These are phyloP conservation scores for Falciphora oryzae DNA, from an alignment of 2,329 filamentous ascomycete genomes.

Conservation along the genomic window DNA sequence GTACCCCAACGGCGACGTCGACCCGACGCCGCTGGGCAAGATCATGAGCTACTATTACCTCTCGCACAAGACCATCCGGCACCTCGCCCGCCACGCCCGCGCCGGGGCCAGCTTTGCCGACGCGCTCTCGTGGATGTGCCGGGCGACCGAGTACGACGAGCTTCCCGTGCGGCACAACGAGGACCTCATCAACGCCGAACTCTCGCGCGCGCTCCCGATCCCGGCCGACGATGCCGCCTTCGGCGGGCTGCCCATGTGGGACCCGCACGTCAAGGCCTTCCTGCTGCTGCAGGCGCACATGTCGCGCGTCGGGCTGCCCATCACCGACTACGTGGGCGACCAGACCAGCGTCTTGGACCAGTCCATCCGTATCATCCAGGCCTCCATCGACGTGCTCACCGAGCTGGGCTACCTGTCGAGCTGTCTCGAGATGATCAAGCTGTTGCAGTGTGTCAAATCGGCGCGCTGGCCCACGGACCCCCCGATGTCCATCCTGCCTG, in stretches of 20 bases:
- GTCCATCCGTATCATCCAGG: slow-evolving; percentile 93
- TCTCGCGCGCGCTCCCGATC: slow-evolving; percentile 73
- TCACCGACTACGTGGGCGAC: slow-evolving; percentile 95
- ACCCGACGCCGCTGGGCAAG: slow-evolving; percentile 86
- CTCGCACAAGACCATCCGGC: slow-evolving; percentile 88
- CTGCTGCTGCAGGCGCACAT: slow-evolving; percentile 92
- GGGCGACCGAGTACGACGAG: slow-evolving; percentile 93
- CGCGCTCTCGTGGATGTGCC: slow-evolving; percentile 85
- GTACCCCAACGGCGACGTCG: slow-evolving; percentile 81
- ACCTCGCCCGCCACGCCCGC: slow-evolving; percentile 65
- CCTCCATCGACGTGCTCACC: slow-evolving; percentile 86
- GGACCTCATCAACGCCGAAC: slow-evolving; percentile 89
- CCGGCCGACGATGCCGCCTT: slow-evolving; percentile 33
- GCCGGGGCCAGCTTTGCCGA: slow-evolving; percentile 60
- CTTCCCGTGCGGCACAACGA: slow-evolving; percentile 97
- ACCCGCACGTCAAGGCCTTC: slow-evolving; percentile 96
- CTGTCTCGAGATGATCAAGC: slow-evolving; percentile 71
- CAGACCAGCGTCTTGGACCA: slow-evolving; percentile 88
- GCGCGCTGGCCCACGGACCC: slow-evolving; percentile 85
- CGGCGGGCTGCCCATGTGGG: slow-evolving; percentile 88
- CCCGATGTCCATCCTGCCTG: slow-evolving; percentile 70
- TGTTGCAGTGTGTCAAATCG: slow-evolving; percentile 89
- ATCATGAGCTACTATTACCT: slow-evolving; percentile 99
- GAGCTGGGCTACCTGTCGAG: slow-evolving; percentile 80
- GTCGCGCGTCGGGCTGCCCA: slow-evolving; percentile 85